Evolutionary conservation across 257 asterid genomes (phyloP).

Genomic region (Jacaranda mimosifolia): DNA sequence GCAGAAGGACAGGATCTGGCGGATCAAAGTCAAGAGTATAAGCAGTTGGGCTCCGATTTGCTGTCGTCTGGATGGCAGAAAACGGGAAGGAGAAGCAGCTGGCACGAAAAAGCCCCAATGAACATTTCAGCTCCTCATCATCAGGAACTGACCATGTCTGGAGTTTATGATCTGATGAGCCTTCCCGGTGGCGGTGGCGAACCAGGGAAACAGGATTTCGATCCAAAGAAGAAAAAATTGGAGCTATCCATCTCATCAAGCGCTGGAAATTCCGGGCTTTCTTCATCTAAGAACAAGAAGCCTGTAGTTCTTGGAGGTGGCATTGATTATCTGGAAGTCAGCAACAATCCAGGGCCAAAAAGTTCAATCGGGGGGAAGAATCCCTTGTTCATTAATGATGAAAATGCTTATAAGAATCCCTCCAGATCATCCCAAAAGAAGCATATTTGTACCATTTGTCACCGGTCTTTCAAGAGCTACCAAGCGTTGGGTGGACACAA

Average conservation of each 20-base stretch:
- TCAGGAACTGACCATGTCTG: not conserved
- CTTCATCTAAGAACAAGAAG: not conserved
- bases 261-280: not conserved
- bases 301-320: not conserved
- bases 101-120: not conserved
- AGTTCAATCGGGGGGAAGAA: not conserved
- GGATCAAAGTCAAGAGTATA: not conserved
- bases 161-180: not conserved
- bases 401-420: too few species aligned
- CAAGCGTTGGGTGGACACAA: slow-evolving; percentile 36
- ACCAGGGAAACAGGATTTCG: not conserved
- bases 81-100: slow-evolving; percentile 15
- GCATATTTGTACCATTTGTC: slow-evolving; percentile 11
- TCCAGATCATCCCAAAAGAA: not conserved
- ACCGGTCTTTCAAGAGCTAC: slow-evolving; percentile 1
- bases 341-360: not conserved
- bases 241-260: not conserved
- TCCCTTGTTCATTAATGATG: too few species aligned
- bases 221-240: slow-evolving; percentile 4
- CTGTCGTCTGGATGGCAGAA: slow-evolving; percentile 6
- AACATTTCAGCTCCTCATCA: not conserved
- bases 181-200: not conserved
- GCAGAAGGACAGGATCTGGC: not conserved
- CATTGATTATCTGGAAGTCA: not conserved
- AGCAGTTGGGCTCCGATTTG: not conserved